These are phyloP conservation scores for Juncus effusus DNA, from an alignment of 176 grass and related monocot genomes.

Conservation along the genomic window DNA sequence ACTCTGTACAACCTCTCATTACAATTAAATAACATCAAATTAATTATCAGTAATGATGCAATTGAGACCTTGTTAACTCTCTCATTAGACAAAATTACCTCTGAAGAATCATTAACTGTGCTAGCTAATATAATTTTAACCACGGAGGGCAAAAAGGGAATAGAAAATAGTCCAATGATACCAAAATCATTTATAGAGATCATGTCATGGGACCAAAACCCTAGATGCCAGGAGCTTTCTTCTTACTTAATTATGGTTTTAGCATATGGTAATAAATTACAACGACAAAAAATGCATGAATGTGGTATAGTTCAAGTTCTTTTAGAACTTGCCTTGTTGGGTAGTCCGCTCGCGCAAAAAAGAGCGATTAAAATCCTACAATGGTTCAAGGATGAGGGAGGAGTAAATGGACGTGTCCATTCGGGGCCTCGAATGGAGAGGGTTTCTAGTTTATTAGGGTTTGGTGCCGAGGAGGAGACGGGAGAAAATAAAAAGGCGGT, in stretches of 20 bases:
- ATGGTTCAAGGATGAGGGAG: constrained; percentile 63
- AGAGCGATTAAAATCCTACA: constrained; percentile 67
- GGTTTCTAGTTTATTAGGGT: not conserved
- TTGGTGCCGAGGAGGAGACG: not conserved
- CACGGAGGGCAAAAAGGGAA: constrained; percentile 28
- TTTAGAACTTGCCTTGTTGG: constrained; percentile 54
- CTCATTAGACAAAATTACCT: constrained; percentile 8
- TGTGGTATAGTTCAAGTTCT: constrained; percentile 57
- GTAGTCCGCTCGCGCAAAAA: constrained; percentile 49
- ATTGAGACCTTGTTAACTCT: constrained; percentile 39
- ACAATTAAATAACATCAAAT: constrained; percentile 57
- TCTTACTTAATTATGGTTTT: constrained; percentile 73
- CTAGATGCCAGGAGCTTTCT: constrained; percentile 61
- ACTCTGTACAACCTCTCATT: constrained; percentile 61
- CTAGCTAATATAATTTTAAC: constrained; percentile 56
- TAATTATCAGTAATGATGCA: constrained; percentile 50
- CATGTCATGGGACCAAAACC: constrained; percentile 42
- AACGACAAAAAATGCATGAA: constrained; percentile 32
- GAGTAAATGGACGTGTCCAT: constrained; percentile 34
- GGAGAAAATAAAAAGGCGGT: constrained; percentile 36
- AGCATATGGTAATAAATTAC: constrained; percentile 34
- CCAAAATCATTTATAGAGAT: constrained; percentile 44
- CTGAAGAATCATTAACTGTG: constrained; percentile 43
- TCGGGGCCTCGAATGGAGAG: constrained; percentile 48
- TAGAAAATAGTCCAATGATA: constrained; percentile 41